Evolutionary conservation across 805 yeast genomes (phyloP).

Genomic region (Cyberlindnera mississippiensis): DNA sequence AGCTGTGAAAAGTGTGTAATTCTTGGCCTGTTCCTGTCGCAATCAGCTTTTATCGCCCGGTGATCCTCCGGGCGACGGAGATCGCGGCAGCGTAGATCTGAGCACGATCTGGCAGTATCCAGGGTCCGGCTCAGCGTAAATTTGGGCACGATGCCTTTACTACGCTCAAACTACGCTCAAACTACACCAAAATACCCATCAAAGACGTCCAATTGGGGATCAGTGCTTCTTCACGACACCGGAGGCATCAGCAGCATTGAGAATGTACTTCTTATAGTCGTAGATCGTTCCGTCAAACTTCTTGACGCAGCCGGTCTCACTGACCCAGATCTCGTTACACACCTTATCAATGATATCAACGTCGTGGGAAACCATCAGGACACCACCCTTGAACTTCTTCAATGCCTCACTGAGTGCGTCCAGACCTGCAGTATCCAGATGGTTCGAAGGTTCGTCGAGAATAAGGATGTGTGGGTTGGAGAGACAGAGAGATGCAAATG

Average conservation of each 20-base stretch:
- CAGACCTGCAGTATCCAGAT: constrained; percentile 95
- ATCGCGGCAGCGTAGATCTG: no score
- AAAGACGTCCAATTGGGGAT: no score
- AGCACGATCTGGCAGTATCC: no score
- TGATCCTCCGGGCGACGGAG: no score
- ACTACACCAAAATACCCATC: no score
- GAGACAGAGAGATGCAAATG: constrained; percentile 92
- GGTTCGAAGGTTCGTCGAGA: constrained; percentile 97
- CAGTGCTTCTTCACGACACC: constrained; percentile 92
- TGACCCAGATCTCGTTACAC: constrained; percentile 93
- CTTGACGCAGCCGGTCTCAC: constrained; percentile 78
- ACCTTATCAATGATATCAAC: constrained; percentile 85
- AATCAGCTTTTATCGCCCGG: no score
- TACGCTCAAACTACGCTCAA: no score
- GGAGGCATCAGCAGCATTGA: constrained; percentile 67
- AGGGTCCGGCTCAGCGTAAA: no score
- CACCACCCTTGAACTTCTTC: constrained; percentile 88
- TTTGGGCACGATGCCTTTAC: constrained; percentile 5
- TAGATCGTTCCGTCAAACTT: constrained; percentile 78
- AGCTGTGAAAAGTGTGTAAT: no score
- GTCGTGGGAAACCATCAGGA: constrained; percentile 97
- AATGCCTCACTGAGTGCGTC: constrained; percentile 93
- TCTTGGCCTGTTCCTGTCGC: no score
- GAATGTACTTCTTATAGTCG: constrained; percentile 86
- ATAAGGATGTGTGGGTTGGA: constrained; percentile 87